Conservation (phyloP, 495 filamentous ascomycete genomes). For the Cenococcum geophilum region DNA sequence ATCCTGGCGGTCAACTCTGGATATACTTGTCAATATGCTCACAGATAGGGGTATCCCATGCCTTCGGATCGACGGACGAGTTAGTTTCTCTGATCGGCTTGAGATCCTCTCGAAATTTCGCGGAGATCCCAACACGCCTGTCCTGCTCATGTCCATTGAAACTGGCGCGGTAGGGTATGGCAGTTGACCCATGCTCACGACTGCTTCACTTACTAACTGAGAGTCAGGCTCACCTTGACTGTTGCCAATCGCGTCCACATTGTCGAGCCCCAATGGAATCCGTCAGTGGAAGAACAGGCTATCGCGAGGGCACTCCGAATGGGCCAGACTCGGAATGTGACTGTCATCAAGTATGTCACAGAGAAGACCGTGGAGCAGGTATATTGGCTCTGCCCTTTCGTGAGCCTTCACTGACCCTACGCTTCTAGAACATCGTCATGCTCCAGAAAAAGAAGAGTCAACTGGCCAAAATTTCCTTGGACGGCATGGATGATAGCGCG, state of each 20-base stretch:
- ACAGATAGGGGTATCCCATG: background rate
- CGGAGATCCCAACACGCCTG: slow-evolving; percentile 14
- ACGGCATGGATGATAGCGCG: too few relatives aligned
- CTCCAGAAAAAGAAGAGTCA: too few relatives aligned
- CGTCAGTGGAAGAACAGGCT: slow-evolving; percentile 34
- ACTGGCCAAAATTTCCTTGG: too few relatives aligned
- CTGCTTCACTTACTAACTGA: too few relatives aligned
- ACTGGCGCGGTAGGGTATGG: slow-evolving; percentile 27
- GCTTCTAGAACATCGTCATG: too few relatives aligned
- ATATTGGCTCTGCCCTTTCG: background rate
- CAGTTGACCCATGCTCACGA: too few relatives aligned
- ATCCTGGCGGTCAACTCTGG: slow-evolving; percentile 5
- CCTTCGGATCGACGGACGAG: slow-evolving; percentile 12
- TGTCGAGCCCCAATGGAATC: slow-evolving; percentile 38
- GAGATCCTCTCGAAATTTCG: slow-evolving; percentile 23
- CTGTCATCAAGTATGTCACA: slow-evolving; percentile 14
- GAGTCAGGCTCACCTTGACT: slow-evolving; percentile 28
- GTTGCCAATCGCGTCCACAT: slow-evolving; percentile 32
- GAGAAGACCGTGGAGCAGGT: slow-evolving; percentile 17
- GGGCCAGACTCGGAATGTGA: slow-evolving; percentile 18
- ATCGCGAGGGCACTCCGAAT: slow-evolving; percentile 29
- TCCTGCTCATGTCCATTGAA: slow-evolving; percentile 31
- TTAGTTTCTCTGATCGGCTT: slow-evolving; percentile 11
- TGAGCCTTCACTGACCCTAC: too few relatives aligned
- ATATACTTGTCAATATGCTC: background rate